A percentile compares a stretch with the other conserved stretches of the same genome.
These are phyloP conservation scores for Scedosporium aurantiacum DNA, from an alignment of 2,329 filamentous ascomycete species.

Conservation along the genomic window DNA sequence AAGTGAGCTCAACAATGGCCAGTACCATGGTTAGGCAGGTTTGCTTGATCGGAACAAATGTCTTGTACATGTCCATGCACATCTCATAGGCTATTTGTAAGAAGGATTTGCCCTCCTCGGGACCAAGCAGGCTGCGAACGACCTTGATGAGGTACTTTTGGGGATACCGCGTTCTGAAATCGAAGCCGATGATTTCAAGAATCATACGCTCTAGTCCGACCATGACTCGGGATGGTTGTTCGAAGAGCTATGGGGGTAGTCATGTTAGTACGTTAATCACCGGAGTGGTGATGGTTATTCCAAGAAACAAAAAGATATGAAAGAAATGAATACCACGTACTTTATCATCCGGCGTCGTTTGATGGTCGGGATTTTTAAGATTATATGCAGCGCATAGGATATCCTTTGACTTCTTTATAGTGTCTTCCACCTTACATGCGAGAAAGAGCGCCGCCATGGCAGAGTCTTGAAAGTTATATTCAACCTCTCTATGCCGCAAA, in stretches of 20 bases:
- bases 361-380: conserved; percentile 59
- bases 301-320: background rate
- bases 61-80: conserved; percentile 82
- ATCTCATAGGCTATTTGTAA: conserved; percentile 67
- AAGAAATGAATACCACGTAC: conserved; percentile 31
- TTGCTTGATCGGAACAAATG: conserved; percentile 85
- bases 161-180: conserved; percentile 82
- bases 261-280: conserved; percentile 6
- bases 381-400: conserved; percentile 88
- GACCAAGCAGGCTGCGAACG: conserved; percentile 42
- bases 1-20: conserved; percentile 69
- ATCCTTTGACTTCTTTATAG: conserved; percentile 89
- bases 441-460: conserved; percentile 81
- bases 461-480: conserved; percentile 80
- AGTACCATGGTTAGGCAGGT: conserved; percentile 77
- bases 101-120: conserved; percentile 42
- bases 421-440: conserved; percentile 96
- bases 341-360: conserved; percentile 68
- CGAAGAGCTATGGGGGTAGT: conserved; percentile 53
- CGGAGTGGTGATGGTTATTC: background rate
- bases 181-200: conserved; percentile 85
- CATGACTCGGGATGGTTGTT: conserved; percentile 65
- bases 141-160: conserved; percentile 80
- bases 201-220: conserved; percentile 87
- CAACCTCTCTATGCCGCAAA: conserved; percentile 69